Percentiles rank a stretch among this genome's conserved stretches.
Evolutionary conservation across 2,329 filamentous ascomycete species (phyloP).

Genomic region (Exophiala aquamarina): DNA sequence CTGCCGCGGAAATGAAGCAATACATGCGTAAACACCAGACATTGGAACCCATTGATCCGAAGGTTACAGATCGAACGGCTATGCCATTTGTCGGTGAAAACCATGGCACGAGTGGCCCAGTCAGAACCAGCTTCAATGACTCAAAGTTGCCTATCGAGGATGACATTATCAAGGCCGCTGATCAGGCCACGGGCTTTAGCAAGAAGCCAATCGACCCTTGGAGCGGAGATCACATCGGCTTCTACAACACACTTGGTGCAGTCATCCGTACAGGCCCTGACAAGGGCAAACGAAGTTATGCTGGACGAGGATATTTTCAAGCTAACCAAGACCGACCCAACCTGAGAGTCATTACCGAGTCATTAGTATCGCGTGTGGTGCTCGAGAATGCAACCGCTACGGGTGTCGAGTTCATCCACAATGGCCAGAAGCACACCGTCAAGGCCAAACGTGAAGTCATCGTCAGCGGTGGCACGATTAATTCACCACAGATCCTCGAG

Average conservation of each 20-base stretch:
- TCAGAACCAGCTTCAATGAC: slow-evolving; percentile 33
- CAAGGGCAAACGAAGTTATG: slow-evolving; percentile 39
- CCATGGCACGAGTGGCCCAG: slow-evolving; percentile 35
- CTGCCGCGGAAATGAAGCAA: slow-evolving; percentile 28
- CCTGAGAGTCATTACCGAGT: slow-evolving; percentile 49
- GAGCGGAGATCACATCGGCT: slow-evolving; percentile 27
- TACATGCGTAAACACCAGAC: slow-evolving; percentile 35
- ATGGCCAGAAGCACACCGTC: slow-evolving; percentile 36
- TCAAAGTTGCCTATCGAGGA: slow-evolving; percentile 23
- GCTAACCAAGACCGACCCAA: slow-evolving; percentile 43
- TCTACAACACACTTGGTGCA: slow-evolving; percentile 24
- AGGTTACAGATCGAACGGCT: slow-evolving; percentile 21
- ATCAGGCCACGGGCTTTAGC: slow-evolving; percentile 19
- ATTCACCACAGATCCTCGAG: slow-evolving; percentile 61
- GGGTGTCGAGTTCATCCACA: slow-evolving; percentile 45
- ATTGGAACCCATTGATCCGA: slow-evolving; percentile 30
- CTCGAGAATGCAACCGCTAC: slow-evolving; percentile 39
- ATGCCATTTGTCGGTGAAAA: slow-evolving; percentile 23
- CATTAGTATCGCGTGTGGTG: slow-evolving; percentile 48
- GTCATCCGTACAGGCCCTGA: slow-evolving; percentile 23
- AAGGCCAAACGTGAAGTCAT: slow-evolving; percentile 53
- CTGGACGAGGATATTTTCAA: slow-evolving; percentile 43
- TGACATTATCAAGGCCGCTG: slow-evolving; percentile 23
- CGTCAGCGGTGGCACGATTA: slow-evolving; percentile 57
- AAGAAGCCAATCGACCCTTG: slow-evolving; percentile 26